These are phyloP conservation scores for Leccinum olivaceopallidum DNA, from an alignment of 768 basidiomycete genomes.

Conservation along the genomic window DNA sequence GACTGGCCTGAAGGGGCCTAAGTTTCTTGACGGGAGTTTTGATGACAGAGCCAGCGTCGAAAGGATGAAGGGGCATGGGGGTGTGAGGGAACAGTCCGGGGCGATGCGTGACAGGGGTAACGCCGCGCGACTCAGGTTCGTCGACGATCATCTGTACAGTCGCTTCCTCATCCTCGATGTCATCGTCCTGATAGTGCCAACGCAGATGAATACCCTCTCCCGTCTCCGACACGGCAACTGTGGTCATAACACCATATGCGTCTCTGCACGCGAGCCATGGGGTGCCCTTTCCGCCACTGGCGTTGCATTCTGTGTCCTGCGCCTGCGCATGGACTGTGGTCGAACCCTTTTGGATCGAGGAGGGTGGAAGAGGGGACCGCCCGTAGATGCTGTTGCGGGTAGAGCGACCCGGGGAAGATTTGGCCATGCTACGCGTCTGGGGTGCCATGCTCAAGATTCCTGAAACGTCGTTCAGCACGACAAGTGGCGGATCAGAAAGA, in stretches of 20 bases:
- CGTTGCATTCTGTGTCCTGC: neutral
- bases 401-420: slow-evolving; percentile 15
- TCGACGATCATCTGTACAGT: slow-evolving; percentile 15
- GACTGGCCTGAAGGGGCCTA: slow-evolving; percentile 30
- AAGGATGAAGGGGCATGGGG: slow-evolving; percentile 20
- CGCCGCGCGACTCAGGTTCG: slow-evolving; percentile 14
- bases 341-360: slow-evolving; percentile 9
- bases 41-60: slow-evolving; percentile 33
- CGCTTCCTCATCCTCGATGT: slow-evolving; percentile 5
- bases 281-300: neutral
- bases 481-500: neutral
- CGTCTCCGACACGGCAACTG: slow-evolving; percentile 21
- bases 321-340: neutral
- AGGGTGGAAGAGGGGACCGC: slow-evolving; percentile 9
- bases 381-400: slow-evolving; percentile 29
- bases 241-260: slow-evolving; percentile 5
- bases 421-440: slow-evolving; percentile 24
- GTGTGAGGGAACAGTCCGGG: slow-evolving; percentile 17
- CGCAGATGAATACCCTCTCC: slow-evolving; percentile 23
- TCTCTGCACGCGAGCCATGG: slow-evolving; percentile 27
- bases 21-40: slow-evolving; percentile 30
- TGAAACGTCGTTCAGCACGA: neutral
- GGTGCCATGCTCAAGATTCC: slow-evolving; percentile 24
- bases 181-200: slow-evolving; percentile 18
- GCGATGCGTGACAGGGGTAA: slow-evolving; percentile 8